Conservation (phyloP, 2,329 filamentous ascomycete genomes). For the Calonectria pseudoreteaudii region DNA sequence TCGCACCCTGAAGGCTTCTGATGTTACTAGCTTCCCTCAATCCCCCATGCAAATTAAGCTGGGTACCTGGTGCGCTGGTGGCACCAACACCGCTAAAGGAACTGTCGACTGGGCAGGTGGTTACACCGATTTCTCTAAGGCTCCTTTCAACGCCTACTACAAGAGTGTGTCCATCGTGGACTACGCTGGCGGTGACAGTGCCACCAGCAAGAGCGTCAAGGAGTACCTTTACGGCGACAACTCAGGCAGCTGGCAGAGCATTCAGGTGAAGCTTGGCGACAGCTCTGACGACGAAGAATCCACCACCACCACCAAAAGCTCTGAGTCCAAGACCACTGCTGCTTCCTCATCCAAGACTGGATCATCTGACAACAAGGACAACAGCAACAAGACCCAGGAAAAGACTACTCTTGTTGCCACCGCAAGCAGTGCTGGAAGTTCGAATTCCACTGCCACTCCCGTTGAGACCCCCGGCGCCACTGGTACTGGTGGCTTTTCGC, state of each 20-base stretch:
- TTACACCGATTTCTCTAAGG: constrained; percentile 56
- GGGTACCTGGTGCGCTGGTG: constrained; percentile 73
- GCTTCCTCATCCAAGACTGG: neutral
- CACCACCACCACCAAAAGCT: neutral
- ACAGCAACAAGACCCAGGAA: neutral
- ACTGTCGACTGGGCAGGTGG: constrained; percentile 80
- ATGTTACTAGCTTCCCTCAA: constrained; percentile 73
- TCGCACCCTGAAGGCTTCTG: constrained; percentile 72
- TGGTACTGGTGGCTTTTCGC: neutral
- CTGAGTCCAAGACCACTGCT: neutral
- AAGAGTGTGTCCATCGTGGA: constrained; percentile 58
- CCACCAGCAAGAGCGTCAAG: constrained; percentile 48
- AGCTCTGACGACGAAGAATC: neutral
- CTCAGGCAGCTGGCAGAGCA: constrained; percentile 56
- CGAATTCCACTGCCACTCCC: neutral
- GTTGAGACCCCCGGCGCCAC: neutral
- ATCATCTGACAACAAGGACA: neutral
- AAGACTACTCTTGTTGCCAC: neutral
- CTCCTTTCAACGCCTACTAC: constrained; percentile 58
- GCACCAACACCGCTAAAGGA: constrained; percentile 69
- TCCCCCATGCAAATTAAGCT: constrained; percentile 78
- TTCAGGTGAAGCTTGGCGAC: constrained; percentile 44
- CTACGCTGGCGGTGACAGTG: constrained; percentile 53
- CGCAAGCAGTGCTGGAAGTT: neutral
- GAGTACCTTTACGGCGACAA: constrained; percentile 57